Evolutionary conservation across 768 basidiomycete species (phyloP).

Genomic region (Boletus pseudo-olivaceus): DNA sequence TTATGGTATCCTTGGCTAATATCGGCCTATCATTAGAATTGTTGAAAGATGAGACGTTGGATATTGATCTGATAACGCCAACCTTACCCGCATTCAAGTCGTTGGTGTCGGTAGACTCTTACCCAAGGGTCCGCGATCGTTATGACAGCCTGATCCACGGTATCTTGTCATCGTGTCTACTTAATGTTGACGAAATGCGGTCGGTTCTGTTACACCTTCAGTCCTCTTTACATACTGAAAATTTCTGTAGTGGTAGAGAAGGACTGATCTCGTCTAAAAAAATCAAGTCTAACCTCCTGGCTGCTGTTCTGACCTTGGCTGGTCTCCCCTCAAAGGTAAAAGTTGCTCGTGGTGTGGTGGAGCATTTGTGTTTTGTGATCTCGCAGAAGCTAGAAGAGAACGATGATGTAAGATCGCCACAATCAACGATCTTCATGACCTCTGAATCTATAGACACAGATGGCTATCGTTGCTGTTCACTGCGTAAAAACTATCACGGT

Average conservation of each 20-base stretch:
- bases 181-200: constrained; percentile 92
- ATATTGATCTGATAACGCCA: constrained; percentile 75
- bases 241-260: constrained; percentile 61
- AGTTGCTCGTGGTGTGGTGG: constrained; percentile 71
- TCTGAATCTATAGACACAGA: constrained; percentile 38
- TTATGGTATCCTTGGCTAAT: not conserved
- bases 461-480: constrained; percentile 82
- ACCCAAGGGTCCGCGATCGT: constrained; percentile 43
- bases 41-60: constrained; percentile 80
- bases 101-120: constrained; percentile 52
- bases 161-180: constrained; percentile 77
- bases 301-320: constrained; percentile 81
- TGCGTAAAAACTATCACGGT: constrained; percentile 82
- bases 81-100: constrained; percentile 77
- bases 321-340: constrained; percentile 63
- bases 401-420: constrained; percentile 52
- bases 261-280: constrained; percentile 77
- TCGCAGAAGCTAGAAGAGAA: constrained; percentile 72
- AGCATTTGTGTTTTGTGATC: constrained; percentile 82
- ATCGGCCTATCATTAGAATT: constrained; percentile 47
- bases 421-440: not conserved
- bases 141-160: constrained; percentile 70
- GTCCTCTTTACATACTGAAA: constrained; percentile 2
- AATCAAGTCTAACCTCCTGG: constrained; percentile 86
- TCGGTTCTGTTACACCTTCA: constrained; percentile 34